Base-by-base conservation (phyloP, 2,329 filamentous ascomycete genomes). In the Westerdykella ornata region DNA sequence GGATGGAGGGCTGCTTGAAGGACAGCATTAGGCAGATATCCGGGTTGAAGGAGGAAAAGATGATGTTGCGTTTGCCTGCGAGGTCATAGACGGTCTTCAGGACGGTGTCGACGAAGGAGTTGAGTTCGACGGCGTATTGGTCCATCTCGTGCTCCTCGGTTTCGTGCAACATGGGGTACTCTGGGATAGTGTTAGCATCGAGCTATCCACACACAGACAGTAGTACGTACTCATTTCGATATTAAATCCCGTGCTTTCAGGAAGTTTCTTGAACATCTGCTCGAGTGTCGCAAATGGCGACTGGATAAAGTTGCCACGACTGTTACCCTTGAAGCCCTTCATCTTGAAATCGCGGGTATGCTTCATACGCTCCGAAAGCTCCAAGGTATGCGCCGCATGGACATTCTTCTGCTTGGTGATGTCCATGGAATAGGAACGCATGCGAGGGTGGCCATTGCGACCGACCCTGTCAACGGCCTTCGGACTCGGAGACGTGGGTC, bases 211-310 rank as follows among this genome's bases (percentile, higher is more conserved):
- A 61, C 72, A 60, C 62, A 74, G n/a, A n/a, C n/a, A n/a, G n/a
- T n/a, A n/a, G n/a, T n/a, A n/a, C n/a, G n/a, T n/a, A n/a, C n/a
- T 97, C 77, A 98, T 85, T 71, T 98, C 92, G 53, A 98, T 94
- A 67, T 98, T 97, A 76, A 98, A 98, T 12, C 92, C 89, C 16
- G 94, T 85, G 12, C 79, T 75, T 48, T 84, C 77, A 0, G 88
- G 88, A 0, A 98, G 71, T 59, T 89, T 83, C 56, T 79, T 78
- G 70, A 98, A 96, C 62, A 97, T 81, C 47, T 96, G 88, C 65
- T 96, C 88, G 4, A 98, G 74, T 0, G 92, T 98, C 6, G 90
- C 89, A 68, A 98, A 98, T 0, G 90, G 88, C 0, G 86, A 88
- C 63, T 97, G 90, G 56, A 98, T 97, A 56, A 94, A 94, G 61